These are phyloP conservation scores for Trichoderma orchidacearum DNA, from an alignment of 495 filamentous ascomycete genomes.

Conservation along the genomic window DNA sequence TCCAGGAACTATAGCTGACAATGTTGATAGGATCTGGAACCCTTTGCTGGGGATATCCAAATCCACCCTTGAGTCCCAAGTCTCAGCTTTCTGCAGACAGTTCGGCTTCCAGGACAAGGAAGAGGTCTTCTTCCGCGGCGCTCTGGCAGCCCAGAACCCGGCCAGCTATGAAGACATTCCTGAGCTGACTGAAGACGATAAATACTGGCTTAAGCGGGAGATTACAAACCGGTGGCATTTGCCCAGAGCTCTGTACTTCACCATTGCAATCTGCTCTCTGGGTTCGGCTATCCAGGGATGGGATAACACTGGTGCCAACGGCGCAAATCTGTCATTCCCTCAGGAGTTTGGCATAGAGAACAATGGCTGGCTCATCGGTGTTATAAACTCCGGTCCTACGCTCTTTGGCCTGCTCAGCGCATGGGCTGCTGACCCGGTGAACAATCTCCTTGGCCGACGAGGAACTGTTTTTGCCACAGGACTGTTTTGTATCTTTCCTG, in stretches of 20 bases:
- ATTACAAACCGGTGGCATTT: slow-evolving; percentile 42
- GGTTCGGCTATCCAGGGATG: slow-evolving; percentile 22
- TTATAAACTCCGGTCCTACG: slow-evolving; percentile 4
- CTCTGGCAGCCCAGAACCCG: slow-evolving; percentile 23
- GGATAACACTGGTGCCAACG: slow-evolving; percentile 23
- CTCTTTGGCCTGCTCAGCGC: slow-evolving; percentile 25
- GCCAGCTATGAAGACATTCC: slow-evolving; percentile 20
- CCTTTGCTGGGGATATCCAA: slow-evolving; percentile 35
- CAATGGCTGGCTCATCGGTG: neutral
- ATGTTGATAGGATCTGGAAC: slow-evolving; percentile 16
- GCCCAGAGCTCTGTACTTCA: slow-evolving; percentile 41
- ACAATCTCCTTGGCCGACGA: slow-evolving; percentile 39
- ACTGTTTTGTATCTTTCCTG: slow-evolving; percentile 41
- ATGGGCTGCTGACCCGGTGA: slow-evolving; percentile 43
- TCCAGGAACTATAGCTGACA: neutral
- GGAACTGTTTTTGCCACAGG: slow-evolving; percentile 42
- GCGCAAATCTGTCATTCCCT: slow-evolving; percentile 15
- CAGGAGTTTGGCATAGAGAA: slow-evolving; percentile 6
- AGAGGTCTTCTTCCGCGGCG: slow-evolving; percentile 36
- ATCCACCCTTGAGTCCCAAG: slow-evolving; percentile 32
- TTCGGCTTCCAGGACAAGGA: slow-evolving; percentile 28
- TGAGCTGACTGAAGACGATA: slow-evolving; percentile 33
- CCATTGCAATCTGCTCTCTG: slow-evolving; percentile 29
- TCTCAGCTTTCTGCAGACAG: slow-evolving; percentile 33
- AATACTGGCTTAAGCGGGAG: slow-evolving; percentile 28